Base-by-base conservation (phyloP, 2,329 filamentous ascomycete genomes). In the Fusarium sp. region DNA sequence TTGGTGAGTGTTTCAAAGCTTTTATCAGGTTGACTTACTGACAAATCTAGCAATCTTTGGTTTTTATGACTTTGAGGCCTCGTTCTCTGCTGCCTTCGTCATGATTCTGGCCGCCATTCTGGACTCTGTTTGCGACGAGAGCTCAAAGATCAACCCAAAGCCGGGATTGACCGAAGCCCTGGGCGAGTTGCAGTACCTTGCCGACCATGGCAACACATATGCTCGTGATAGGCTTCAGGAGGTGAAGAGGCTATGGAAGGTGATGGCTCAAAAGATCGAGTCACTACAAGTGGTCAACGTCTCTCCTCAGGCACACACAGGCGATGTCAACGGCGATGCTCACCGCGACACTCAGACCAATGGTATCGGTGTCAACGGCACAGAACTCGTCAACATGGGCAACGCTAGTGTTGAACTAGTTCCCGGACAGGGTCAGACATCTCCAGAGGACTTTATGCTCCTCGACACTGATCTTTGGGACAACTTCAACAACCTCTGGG, bases 111-210 rank as follows among this genome's bases (percentile, higher is more conserved):
- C 76, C 13, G 76, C 76, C 0, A 76, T 79, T 4, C 35, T 79
- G 0, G 79, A 81, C 43, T 80, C 79, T 0, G 75, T 72, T 7
- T 76, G 77, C 35, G 72, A 81, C 3, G 77, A 80, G 4, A 56
- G 61, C 6, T 66, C 77, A 14, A 79, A 76, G 6, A 76, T 80
- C 20, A 74, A 71, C 3, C 76, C 79, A 0, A 76, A 72, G 6
- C 79, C 79, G 1, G 79, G 79, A 3, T 52, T 80, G 6, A 65
- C 71, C 0, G 77, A 80, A 2, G 78, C 78, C 1, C 23, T 80
- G 35, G 78, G 79, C 25, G 80, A 78, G 13, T 66, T 80, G n/a
- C 78, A 80, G 35, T 75, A 81, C 23, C 72, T 80, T 0, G 79
- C 73, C 11, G 78, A 77, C 3, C 67, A 76, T 5, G 77, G 79